Evolutionary conservation across 78 protist genomes (phyloP).

Genomic region (Isochrysis galbana): DNA sequence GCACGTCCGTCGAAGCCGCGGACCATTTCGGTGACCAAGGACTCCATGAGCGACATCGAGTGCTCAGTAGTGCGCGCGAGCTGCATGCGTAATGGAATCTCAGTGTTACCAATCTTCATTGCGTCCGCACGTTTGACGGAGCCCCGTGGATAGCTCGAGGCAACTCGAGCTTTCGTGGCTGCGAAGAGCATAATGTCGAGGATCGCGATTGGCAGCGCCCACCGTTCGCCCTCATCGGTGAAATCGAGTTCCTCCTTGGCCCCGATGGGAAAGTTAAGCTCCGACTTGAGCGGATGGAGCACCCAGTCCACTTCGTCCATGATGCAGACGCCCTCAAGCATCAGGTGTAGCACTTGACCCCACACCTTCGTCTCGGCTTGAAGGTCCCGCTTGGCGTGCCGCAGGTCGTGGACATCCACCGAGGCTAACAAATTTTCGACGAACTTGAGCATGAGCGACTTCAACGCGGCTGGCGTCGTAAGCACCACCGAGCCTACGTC

Average conservation of each 20-base stretch:
- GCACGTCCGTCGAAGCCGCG: too few species aligned
- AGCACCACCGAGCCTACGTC: background rate
- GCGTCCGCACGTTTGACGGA: too few species aligned
- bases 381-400: background rate
- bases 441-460: constrained; percentile 29
- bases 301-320: constrained; percentile 45
- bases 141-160: too few species aligned
- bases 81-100: too few species aligned
- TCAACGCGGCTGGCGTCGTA: constrained; percentile 7
- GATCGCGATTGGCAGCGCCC: constrained; percentile 2
- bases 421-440: background rate
- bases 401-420: background rate
- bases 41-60: too few species aligned
- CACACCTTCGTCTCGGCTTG: background rate
- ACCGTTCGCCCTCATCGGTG: constrained; percentile 1
- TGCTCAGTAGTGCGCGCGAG: too few species aligned
- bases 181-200: background rate
- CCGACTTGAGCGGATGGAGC: constrained; percentile 47
- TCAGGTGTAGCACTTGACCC: background rate
- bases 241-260: background rate
- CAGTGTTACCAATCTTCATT: too few species aligned
- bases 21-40: too few species aligned
- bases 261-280: constrained; percentile 52
- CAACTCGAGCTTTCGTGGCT: too few species aligned
- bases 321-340: background rate